Percentiles rank a stretch among this genome's conserved stretches.
Conservation (phyloP, 805 yeast species). For the Metschnikowia peoriensis region DNA sequence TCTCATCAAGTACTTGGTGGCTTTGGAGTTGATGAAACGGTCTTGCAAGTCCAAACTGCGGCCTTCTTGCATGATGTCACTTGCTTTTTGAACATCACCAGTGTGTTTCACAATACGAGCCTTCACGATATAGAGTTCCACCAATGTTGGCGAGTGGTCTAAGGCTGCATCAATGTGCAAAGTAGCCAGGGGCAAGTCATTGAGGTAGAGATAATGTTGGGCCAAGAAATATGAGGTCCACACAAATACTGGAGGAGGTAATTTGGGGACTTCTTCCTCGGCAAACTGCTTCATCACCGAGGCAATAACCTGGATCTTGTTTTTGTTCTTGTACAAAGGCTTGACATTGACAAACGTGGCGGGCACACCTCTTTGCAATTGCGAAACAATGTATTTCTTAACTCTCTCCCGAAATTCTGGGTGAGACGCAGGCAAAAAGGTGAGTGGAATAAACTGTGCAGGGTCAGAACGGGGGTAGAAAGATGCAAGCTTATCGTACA, state of each 20-base stretch:
- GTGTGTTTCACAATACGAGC: conserved; percentile 77
- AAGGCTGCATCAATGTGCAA: conserved; percentile 61
- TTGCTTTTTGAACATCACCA: conserved; percentile 63
- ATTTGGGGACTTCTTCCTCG: conserved; percentile 26
- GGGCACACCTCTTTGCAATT: conserved; percentile 81
- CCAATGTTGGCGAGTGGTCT: conserved; percentile 75
- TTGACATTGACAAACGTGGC: conserved; percentile 85
- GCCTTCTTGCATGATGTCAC: conserved; percentile 64
- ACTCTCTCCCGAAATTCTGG: conserved; percentile 49
- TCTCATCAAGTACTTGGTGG: conserved; percentile 79
- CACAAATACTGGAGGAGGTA: conserved; percentile 43
- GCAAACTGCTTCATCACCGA: conserved; percentile 52
- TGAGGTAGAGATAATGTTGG: conserved; percentile 65
- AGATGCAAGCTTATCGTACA: conserved; percentile 62
- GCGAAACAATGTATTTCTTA: conserved; percentile 53
- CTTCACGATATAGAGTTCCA: conserved; percentile 76
- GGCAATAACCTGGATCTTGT: conserved; percentile 45
- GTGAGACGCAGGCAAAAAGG: conserved; percentile 57
- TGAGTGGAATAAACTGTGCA: conserved; percentile 73
- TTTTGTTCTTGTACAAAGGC: conserved; percentile 59
- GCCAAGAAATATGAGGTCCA: conserved; percentile 81
- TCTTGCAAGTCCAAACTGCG: conserved; percentile 82
- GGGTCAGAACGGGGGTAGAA: conserved; percentile 86
- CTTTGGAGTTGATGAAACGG: conserved; percentile 83
- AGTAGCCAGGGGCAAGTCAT: conserved; percentile 53